A percentile compares a stretch with the other conserved stretches of the same genome.
Evolutionary conservation across 1,284 basidiomycete genomes (phyloP).

Genomic region (Fistulina hepatica): DNA sequence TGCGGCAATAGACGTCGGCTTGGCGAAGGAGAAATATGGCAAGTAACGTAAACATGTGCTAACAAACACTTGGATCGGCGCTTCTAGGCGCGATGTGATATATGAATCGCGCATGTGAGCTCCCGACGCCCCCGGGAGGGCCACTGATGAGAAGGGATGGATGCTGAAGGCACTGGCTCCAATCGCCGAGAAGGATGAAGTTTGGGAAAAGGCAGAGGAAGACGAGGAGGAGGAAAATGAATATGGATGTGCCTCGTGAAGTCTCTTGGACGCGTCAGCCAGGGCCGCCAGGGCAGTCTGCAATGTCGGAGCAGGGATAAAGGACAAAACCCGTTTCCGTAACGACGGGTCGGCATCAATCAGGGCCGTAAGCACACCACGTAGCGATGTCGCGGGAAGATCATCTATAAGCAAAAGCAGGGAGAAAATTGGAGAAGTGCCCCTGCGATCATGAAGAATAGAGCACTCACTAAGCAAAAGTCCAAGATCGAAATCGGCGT

Average conservation of each 20-base stretch:
- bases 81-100: constrained; percentile 59
- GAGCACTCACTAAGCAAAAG: constrained; percentile 54
- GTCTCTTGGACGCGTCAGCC: constrained; percentile 52
- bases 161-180: constrained; percentile 11
- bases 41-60: constrained; percentile 67
- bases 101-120: constrained; percentile 63
- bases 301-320: constrained; percentile 70
- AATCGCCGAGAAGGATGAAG: constrained; percentile 16
- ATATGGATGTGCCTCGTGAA: constrained; percentile 72
- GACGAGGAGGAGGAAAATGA: constrained; percentile 38
- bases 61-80: constrained; percentile 63
- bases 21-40: constrained; percentile 63
- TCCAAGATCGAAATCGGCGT: constrained; percentile 65
- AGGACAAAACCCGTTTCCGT: constrained; percentile 53
- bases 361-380: constrained; percentile 59
- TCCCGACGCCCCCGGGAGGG: constrained; percentile 1
- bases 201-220: constrained; percentile 19
- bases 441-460: too few species aligned
- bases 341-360: constrained; percentile 53
- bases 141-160: background rate
- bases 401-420: constrained; percentile 36
- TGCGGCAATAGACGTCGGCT: too few species aligned
- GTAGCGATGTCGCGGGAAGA: constrained; percentile 58
- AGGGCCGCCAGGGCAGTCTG: constrained; percentile 62
- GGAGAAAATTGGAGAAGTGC: constrained; percentile 12